phyloP scores from a whole-genome alignment of 257 asterid species.

The Eustoma russellianum region DNA sequence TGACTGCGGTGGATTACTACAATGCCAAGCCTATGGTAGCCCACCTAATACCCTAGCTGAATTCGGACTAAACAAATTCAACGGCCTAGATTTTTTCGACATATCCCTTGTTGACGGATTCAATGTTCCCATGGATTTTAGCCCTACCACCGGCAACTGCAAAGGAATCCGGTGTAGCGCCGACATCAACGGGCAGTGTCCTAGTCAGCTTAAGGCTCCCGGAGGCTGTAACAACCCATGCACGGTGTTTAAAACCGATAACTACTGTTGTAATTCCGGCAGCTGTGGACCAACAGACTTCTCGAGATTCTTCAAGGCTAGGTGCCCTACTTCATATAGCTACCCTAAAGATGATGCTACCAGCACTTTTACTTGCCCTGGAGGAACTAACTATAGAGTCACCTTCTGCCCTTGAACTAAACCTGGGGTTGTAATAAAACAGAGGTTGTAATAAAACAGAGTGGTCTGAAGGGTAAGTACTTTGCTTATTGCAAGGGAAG shows the following conservation, averaged over 20 bases:
- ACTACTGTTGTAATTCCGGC: conserved; percentile 13
- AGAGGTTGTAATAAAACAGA: no score
- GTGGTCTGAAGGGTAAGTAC: no score
- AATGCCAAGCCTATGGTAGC: conserved; percentile 18
- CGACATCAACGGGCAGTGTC: conserved; percentile 12
- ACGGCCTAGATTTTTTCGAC: conserved; percentile 27
- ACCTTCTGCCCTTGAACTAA: conserved; percentile 25
- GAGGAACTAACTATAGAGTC: conserved; percentile 18
- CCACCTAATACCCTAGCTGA: conserved; percentile 45
- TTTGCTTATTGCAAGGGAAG: no score
- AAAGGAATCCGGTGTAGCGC: conserved; percentile 2
- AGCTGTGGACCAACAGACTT: conserved; percentile 2
- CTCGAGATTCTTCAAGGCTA: conserved; percentile 5
- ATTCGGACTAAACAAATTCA: conserved; percentile 25
- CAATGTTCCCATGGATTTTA: conserved; percentile 35
- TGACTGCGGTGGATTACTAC: conserved; percentile 35
- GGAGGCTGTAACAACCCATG: conserved; percentile 18
- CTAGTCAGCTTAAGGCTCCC: neutral
- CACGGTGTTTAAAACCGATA: conserved; percentile 7
- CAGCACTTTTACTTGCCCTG: conserved; percentile 17
- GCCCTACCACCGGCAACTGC: conserved; percentile 25
- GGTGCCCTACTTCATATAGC: conserved; percentile 19
- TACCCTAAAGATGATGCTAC: conserved; percentile 28
- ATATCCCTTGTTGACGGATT: conserved; percentile 37
- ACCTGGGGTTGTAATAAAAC: no score